phyloP scores from a whole-genome alignment of 202 grass and related monocot species.

The Hordeum pubiflorum region DNA sequence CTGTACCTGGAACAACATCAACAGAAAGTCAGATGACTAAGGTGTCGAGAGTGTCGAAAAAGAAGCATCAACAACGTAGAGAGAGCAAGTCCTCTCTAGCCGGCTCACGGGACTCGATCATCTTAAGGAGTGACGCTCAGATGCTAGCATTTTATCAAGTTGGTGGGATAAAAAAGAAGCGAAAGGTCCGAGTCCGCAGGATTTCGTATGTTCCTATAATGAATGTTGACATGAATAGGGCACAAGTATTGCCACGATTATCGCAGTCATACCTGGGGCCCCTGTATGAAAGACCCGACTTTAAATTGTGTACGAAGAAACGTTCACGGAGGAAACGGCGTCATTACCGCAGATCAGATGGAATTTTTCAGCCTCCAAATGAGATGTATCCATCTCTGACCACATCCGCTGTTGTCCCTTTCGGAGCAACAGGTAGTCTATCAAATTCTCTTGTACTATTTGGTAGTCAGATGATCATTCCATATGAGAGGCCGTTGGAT shows the following conservation, averaged over 20 bases:
- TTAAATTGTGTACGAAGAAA: constrained; percentile 51
- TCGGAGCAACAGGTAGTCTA: constrained; percentile 8
- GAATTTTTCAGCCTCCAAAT: not conserved
- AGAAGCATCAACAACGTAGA: not conserved
- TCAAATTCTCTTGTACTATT: constrained; percentile 43
- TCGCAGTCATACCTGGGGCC: constrained; percentile 36
- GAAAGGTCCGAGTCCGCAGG: constrained; percentile 34
- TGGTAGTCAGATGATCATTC: constrained; percentile 25
- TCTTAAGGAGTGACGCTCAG: constrained; percentile 28
- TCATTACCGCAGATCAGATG: constrained; percentile 12
- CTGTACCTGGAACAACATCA: constrained; percentile 13
- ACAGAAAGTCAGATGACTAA: constrained; percentile 9
- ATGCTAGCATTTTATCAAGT: constrained; percentile 34
- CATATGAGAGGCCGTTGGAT: constrained; percentile 28
- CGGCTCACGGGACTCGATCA: not conserved
- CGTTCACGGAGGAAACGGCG: constrained; percentile 31
- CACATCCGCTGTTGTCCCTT: constrained; percentile 18
- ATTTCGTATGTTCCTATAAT: constrained; percentile 18
- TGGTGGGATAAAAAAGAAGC: constrained; percentile 47
- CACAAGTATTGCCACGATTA: not conserved
- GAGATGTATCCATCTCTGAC: constrained; percentile 31
- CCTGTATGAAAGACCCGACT: constrained; percentile 23
- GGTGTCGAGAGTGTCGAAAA: not conserved
- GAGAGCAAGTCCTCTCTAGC: constrained; percentile 14
- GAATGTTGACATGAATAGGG: not conserved